Evolutionary conservation across 78 protist species (phyloP), one percentile per base, ranked within the genome.

Genomic region (Chrysochromulina parva): DNA sequence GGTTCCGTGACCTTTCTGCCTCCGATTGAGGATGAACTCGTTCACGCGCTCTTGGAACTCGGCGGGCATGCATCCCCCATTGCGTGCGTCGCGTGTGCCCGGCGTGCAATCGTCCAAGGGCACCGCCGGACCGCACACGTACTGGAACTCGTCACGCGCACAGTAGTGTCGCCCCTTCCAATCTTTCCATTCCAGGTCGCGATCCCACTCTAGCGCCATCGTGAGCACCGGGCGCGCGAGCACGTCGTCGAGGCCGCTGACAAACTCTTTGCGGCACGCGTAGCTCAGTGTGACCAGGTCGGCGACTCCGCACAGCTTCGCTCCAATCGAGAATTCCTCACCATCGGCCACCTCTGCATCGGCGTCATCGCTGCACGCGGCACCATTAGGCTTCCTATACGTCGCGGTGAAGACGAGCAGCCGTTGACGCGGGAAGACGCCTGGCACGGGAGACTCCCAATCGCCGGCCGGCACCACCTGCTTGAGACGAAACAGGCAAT

Each of bases 341-440:
- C 38, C 38, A 38, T 38, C 38, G 38, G 38, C 38, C 38, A 38
- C 38, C 38, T 38, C 38, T 57, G 10, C 48, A 69, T 59, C 88
- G 54, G 20, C 69, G 65, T 24, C 47, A 3, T 1, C 54, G 50
- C 47, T 26, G 9, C 9, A 38, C 3, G 0, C 22, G 4, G 16
- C 17, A 2, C 52, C 24, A 53, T 20, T 3, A n/a, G 69, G 53
- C 47, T 50, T 19, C 47, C 47, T n/a, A 69, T 57, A 82, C n/a
- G 88, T 82, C 52, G 88, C 88, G 26, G 71, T 38, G 52, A 82
- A 67, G 26, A 76, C 38, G 57, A 76, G 84, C 84, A 76, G 19
- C 24, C 84, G 53, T n/a, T 50, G 57, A 22, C 11, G 59, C 53
- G 84, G 84, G 62, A 58, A 58, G 62, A 58, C 62, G 38, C 38